These are phyloP conservation scores for Colletotrichum gigasporum DNA, from an alignment of 2,329 filamentous ascomycete genomes.

Conservation along the genomic window DNA sequence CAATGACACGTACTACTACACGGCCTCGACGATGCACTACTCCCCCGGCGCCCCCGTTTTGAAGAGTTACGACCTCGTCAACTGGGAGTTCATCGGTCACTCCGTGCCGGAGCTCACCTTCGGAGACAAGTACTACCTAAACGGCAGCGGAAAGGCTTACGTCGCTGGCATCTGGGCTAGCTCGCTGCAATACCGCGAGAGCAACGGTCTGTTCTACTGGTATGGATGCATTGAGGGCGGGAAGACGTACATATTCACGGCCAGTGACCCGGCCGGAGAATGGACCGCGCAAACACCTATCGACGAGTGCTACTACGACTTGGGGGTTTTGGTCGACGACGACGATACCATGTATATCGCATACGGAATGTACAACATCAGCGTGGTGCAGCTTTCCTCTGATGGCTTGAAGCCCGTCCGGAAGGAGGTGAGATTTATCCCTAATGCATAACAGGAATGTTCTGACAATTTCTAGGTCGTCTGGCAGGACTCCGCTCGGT, in stretches of 20 bases:
- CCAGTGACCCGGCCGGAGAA: constrained; percentile 14
- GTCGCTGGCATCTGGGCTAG: constrained; percentile 64
- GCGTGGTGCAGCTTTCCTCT: constrained; percentile 13
- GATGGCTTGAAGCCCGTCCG: constrained; percentile 16
- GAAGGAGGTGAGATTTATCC: neutral
- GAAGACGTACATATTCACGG: constrained; percentile 33
- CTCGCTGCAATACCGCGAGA: constrained; percentile 44
- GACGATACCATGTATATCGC: constrained; percentile 51
- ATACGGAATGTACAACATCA: constrained; percentile 46
- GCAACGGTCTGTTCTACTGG: constrained; percentile 33
- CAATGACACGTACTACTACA: constrained; percentile 52
- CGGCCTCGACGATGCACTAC: constrained; percentile 59
- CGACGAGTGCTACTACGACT: constrained; percentile 32
- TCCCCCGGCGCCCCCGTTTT: constrained; percentile 60
- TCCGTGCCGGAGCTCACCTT: constrained; percentile 49
- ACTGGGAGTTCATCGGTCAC: constrained; percentile 49
- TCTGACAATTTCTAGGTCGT: neutral
- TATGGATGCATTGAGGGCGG: constrained; percentile 31
- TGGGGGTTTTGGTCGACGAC: constrained; percentile 47
- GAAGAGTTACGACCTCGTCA: constrained; percentile 58
- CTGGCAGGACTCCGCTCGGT: constrained; percentile 12
- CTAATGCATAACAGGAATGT: neutral
- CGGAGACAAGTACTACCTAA: constrained; percentile 55
- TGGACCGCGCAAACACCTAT: constrained; percentile 22
- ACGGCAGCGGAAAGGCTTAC: constrained; percentile 53